Evolutionary conservation across 1,139 yeast genomes (phyloP).

Genomic region (Hyphopichia burtonii): DNA sequence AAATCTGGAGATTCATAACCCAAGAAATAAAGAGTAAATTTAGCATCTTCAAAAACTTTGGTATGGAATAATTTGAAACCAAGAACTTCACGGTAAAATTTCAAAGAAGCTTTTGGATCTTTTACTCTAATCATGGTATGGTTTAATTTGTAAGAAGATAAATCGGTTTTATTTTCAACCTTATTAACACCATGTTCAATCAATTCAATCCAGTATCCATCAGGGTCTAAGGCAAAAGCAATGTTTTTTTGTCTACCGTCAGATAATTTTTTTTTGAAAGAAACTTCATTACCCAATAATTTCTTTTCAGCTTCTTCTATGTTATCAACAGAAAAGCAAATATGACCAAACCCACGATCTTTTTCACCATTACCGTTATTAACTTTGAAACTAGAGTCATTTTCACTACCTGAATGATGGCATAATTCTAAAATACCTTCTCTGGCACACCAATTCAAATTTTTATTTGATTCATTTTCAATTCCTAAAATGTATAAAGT

Average conservation of each 20-base stretch:
- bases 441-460: constrained; percentile 54
- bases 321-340: constrained; percentile 84
- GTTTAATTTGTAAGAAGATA: constrained; percentile 61
- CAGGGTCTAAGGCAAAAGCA: constrained; percentile 94
- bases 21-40: constrained; percentile 82
- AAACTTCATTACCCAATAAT: constrained; percentile 60
- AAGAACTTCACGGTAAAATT: constrained; percentile 71
- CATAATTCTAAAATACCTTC: constrained; percentile 83
- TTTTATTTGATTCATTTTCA: constrained; percentile 45
- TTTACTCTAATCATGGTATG: constrained; percentile 93
- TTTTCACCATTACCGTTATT: constrained; percentile 86
- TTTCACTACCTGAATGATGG: constrained; percentile 75
- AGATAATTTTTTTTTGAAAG: constrained; percentile 74
- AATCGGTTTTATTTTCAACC: constrained; percentile 36
- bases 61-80: constrained; percentile 75
- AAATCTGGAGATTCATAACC: constrained; percentile 55
- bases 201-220: constrained; percentile 95
- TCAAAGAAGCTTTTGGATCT: constrained; percentile 74
- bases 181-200: constrained; percentile 58
- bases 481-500: constrained; percentile 69
- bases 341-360: constrained; percentile 90
- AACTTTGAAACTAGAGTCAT: constrained; percentile 54
- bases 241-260: constrained; percentile 93
- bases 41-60: constrained; percentile 59
- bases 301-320: constrained; percentile 59